These are phyloP conservation scores for Syzygium grande DNA, from an alignment of 345 rosid species.

Conservation along the genomic window DNA sequence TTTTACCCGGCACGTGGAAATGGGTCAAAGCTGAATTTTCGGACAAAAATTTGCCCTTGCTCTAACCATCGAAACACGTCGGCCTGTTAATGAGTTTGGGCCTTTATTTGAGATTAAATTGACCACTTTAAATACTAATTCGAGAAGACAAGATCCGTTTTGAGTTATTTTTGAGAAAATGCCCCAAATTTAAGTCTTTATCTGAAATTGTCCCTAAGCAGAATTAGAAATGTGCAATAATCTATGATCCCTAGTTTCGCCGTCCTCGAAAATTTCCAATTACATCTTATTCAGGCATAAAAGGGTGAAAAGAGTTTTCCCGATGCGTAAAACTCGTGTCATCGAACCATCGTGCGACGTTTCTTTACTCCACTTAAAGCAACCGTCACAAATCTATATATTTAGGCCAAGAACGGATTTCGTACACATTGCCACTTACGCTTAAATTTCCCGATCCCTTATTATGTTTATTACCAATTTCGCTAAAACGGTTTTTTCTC, in stretches of 20 bases:
- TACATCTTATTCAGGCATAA: background rate
- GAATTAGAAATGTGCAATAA: too few relatives aligned
- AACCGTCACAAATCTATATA: background rate
- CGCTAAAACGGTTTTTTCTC: background rate
- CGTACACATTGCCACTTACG: background rate
- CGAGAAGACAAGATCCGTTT: accelerated
- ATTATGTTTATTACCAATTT: background rate
- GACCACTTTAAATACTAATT: background rate
- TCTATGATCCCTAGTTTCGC: background rate
- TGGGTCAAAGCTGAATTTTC: accelerated
- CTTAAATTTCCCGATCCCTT: background rate
- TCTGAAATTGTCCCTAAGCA: background rate
- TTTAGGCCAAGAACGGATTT: background rate
- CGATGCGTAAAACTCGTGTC: background rate
- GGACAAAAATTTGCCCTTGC: background rate
- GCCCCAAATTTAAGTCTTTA: background rate
- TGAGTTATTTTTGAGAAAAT: background rate
- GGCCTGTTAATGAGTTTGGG: background rate
- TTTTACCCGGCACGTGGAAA: background rate
- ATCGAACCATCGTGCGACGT: too few relatives aligned
- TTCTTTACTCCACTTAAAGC: too few relatives aligned
- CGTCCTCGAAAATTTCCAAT: too few relatives aligned
- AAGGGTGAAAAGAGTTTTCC: background rate
- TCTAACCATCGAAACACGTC: background rate
- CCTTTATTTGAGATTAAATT: background rate